These are phyloP conservation scores for Hanseniaspora sp. DNA, from an alignment of 1,139 yeast genomes.

Conservation along the genomic window DNA sequence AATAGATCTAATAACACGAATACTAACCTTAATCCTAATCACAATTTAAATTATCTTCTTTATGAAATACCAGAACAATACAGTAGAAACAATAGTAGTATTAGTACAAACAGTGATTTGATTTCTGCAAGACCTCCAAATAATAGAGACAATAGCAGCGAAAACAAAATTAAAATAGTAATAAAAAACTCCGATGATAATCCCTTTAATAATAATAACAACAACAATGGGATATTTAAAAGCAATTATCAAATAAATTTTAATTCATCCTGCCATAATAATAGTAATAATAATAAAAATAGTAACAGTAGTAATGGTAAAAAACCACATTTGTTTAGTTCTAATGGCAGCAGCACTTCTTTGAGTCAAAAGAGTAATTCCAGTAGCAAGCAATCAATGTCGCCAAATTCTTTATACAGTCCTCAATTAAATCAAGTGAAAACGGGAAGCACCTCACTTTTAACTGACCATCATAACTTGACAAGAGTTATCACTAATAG, in stretches of 20 bases:
- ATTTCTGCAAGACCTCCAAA: neutral
- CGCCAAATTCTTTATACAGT: neutral
- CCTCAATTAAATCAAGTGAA: neutral
- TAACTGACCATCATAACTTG: neutral
- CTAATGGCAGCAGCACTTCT: neutral
- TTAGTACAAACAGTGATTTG: neutral
- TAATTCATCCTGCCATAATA: neutral
- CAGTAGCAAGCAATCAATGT: conserved; percentile 5
- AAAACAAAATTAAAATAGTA: neutral
- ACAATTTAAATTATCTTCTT: neutral
- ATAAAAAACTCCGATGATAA: neutral
- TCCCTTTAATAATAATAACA: neutral
- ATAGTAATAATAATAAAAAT: neutral
- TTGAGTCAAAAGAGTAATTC: neutral
- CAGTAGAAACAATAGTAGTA: neutral
- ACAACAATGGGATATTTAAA: neutral
- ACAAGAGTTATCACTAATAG: neutral
- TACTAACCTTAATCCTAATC: neutral
- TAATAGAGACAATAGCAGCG: neutral
- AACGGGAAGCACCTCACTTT: neutral
- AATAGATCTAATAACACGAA: neutral
- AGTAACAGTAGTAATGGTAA: neutral
- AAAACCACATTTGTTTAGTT: neutral
- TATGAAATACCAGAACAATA: conserved; percentile 14
- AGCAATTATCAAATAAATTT: conserved; percentile 13